Evolutionary conservation across 345 rosid species (phyloP).

Genomic region (Salix dunnii): DNA sequence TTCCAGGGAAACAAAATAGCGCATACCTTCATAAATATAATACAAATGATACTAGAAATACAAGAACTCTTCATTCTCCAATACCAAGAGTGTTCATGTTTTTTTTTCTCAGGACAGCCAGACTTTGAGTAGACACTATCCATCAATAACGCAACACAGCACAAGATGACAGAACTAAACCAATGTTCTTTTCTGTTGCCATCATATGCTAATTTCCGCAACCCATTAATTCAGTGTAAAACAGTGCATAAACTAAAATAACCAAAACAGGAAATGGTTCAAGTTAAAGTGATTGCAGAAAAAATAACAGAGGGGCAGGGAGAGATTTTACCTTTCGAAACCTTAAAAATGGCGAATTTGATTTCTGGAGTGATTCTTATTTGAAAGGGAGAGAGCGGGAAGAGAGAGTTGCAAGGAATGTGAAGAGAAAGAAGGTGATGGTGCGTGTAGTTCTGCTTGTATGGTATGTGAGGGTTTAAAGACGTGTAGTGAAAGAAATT

Average conservation of each 20-base stretch:
- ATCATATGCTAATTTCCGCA: neutral
- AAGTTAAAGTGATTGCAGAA: neutral
- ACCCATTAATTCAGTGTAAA: neutral
- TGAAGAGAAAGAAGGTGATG: neutral
- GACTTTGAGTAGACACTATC: neutral
- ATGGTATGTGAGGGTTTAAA: too few relatives aligned
- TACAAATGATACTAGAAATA: neutral
- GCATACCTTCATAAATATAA: neutral
- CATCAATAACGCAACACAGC: neutral
- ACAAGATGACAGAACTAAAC: neutral
- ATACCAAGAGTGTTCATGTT: neutral
- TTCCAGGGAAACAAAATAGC: neutral
- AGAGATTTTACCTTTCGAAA: neutral
- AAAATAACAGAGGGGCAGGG: neutral
- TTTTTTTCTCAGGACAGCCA: neutral
- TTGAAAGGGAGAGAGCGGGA: neutral
- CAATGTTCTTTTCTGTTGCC: neutral
- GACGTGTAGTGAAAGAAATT: too few relatives aligned
- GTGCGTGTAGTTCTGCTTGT: too few relatives aligned
- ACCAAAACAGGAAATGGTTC: neutral
- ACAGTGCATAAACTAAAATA: neutral
- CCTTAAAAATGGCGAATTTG: neutral
- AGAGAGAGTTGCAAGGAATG: neutral
- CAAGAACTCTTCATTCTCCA: neutral
- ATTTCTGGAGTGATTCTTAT: neutral